These are phyloP conservation scores for Paragyromitra xinjiangensis DNA, from an alignment of 495 filamentous ascomycete genomes.

Conservation along the genomic window DNA sequence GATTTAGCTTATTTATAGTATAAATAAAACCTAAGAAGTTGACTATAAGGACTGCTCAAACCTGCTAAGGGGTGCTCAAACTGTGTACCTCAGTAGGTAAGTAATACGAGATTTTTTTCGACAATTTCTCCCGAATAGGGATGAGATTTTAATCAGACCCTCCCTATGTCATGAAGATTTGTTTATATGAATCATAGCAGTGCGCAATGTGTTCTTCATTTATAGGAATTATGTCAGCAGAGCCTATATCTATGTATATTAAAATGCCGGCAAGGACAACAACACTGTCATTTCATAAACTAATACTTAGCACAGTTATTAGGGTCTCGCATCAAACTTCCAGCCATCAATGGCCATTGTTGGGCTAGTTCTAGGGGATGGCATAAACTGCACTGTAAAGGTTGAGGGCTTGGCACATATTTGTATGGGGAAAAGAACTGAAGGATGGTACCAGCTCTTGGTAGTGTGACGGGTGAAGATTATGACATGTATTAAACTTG, in stretches of 20 bases:
- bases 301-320: not conserved
- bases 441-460: constrained; percentile 4
- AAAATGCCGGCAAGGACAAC: not conserved
- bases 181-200: not conserved
- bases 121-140: not conserved
- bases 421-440: not conserved
- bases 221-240: not conserved
- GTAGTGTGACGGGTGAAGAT: not conserved
- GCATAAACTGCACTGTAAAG: not conserved
- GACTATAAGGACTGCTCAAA: not conserved
- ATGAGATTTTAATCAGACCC: not conserved
- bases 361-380: not conserved
- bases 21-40: not conserved
- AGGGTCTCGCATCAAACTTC: not conserved
- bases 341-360: not conserved
- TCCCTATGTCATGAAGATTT: not conserved
- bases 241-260: not conserved
- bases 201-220: not conserved
- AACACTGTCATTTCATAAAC: not conserved
- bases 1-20: not conserved
- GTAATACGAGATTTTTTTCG: not conserved
- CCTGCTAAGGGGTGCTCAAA: not conserved
- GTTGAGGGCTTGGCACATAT: not conserved
- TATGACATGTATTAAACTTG: no score
- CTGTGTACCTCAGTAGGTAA: not conserved